Conservation (phyloP, 768 basidiomycete genomes). For the Mycena olivaceomarginata region DNA sequence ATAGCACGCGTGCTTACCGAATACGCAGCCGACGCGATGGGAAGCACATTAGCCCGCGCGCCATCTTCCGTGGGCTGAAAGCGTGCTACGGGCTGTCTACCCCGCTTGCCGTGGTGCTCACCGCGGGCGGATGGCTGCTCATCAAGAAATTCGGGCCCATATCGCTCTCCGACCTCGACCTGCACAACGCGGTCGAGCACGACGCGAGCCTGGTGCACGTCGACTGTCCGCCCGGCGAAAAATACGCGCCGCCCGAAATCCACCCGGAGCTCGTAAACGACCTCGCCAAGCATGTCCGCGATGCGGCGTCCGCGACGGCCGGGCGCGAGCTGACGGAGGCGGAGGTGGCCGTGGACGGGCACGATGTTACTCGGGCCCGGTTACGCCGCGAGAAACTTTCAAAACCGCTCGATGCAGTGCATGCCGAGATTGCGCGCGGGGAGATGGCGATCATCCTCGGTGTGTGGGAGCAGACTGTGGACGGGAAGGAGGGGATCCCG, state of each 20-base stretch:
- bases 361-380: conserved; percentile 70
- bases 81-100: conserved; percentile 72
- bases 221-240: conserved; percentile 59
- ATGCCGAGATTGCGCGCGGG: conserved; percentile 79
- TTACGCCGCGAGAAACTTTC: conserved; percentile 70
- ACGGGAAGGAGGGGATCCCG: conserved; percentile 63
- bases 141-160: conserved; percentile 63
- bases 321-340: conserved; percentile 52
- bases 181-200: conserved; percentile 74
- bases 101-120: conserved; percentile 67
- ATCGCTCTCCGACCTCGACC: conserved; percentile 62
- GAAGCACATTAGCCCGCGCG: conserved; percentile 64
- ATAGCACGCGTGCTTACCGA: neutral
- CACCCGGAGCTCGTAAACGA: conserved; percentile 60
- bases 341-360: conserved; percentile 59
- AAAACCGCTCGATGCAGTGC: conserved; percentile 63
- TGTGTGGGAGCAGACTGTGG: conserved; percentile 67
- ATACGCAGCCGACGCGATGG: conserved; percentile 69
- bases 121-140: conserved; percentile 66
- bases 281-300: conserved; percentile 56
- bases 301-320: conserved; percentile 26
- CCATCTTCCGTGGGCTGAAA: conserved; percentile 64
- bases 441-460: conserved; percentile 82
- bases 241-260: conserved; percentile 67
- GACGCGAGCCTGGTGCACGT: conserved; percentile 77